Evolutionary conservation across 768 basidiomycete genomes (phyloP).

Genomic region (Lactarius indigo): DNA sequence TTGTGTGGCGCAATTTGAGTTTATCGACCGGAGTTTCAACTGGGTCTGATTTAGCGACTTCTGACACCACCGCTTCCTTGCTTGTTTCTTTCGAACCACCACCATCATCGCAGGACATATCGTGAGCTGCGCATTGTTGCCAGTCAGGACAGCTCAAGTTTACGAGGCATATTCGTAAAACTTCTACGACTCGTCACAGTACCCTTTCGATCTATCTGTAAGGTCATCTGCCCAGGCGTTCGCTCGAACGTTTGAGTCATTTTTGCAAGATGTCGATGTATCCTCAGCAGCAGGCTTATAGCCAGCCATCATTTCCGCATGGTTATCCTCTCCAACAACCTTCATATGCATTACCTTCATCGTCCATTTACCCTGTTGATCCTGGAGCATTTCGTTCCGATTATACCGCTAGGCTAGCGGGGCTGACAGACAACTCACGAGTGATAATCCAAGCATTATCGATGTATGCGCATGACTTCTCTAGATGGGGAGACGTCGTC

Average conservation of each 20-base stretch:
- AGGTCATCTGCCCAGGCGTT: slow-evolving; percentile 22
- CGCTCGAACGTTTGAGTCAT: slow-evolving; percentile 20
- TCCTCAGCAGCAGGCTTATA: slow-evolving; percentile 49
- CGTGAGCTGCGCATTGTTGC: slow-evolving; percentile 25
- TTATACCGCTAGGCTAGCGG: slow-evolving; percentile 66
- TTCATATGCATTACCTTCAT: slow-evolving; percentile 45
- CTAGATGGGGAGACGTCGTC: slow-evolving; percentile 74
- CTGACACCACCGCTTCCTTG: background rate
- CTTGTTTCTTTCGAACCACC: slow-evolving; percentile 27
- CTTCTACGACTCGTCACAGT: slow-evolving; percentile 16
- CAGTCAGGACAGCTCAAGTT: slow-evolving; percentile 20
- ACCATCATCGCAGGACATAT: slow-evolving; percentile 24
- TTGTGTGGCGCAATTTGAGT: slow-evolving; percentile 28
- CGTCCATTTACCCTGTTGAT: slow-evolving; percentile 51
- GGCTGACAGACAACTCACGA: slow-evolving; percentile 91
- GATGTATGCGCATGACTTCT: slow-evolving; percentile 85
- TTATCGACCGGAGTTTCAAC: slow-evolving; percentile 21
- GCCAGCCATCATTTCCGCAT: slow-evolving; percentile 39
- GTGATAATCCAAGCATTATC: slow-evolving; percentile 92
- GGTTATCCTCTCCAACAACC: slow-evolving; percentile 37
- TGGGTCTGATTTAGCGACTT: slow-evolving; percentile 8
- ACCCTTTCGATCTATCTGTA: slow-evolving; percentile 11
- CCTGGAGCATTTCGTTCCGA: slow-evolving; percentile 75
- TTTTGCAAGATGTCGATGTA: slow-evolving; percentile 54
- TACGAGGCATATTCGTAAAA: slow-evolving; percentile 21